Evolutionary conservation across 2,329 filamentous ascomycete genomes (phyloP).

Genomic region (Pestalotiopsis sp.): DNA sequence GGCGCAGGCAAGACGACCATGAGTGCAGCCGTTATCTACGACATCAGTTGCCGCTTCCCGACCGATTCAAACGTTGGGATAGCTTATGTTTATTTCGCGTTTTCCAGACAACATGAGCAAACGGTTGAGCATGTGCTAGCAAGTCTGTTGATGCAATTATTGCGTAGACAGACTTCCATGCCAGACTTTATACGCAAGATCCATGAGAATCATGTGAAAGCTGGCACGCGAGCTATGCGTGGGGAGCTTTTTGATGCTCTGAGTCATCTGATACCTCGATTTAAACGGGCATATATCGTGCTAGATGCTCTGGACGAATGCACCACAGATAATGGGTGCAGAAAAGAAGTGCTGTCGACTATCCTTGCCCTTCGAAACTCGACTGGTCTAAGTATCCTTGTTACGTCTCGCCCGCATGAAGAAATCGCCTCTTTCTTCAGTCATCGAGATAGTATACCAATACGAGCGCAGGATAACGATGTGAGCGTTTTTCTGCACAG

Average conservation of each 20-base stretch:
- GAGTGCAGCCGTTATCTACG: constrained; percentile 41
- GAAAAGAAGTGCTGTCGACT: neutral
- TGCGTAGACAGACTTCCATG: constrained; percentile 22
- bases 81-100: constrained; percentile 51
- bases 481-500: neutral
- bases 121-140: constrained; percentile 30
- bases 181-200: constrained; percentile 31
- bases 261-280: neutral
- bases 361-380: neutral
- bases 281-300: neutral
- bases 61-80: constrained; percentile 34
- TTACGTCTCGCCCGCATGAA: neutral
- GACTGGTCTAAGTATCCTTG: neutral
- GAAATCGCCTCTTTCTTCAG: neutral
- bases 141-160: constrained; percentile 41
- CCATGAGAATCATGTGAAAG: constrained; percentile 18
- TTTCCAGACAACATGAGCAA: constrained; percentile 39
- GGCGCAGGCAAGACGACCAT: constrained; percentile 53
- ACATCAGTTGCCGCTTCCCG: constrained; percentile 32
- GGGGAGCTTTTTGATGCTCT: neutral
- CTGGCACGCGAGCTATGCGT: neutral
- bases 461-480: neutral
- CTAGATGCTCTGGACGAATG: neutral
- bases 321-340: neutral
- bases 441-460: neutral